phyloP scores from a whole-genome alignment of 768 basidiomycete genomes.

The Auricularia heimuer region DNA sequence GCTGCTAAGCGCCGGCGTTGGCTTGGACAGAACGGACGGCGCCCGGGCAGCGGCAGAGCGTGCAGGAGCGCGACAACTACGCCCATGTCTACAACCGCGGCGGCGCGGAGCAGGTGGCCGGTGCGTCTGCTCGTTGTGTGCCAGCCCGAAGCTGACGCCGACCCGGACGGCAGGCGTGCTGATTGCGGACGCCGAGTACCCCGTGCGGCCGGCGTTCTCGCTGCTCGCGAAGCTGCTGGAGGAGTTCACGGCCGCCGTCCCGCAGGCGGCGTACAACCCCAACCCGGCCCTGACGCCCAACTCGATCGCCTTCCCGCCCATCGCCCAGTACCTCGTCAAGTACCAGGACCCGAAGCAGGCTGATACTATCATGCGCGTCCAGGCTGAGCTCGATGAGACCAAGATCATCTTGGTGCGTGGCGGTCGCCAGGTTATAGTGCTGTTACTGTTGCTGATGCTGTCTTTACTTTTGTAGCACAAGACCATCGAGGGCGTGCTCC shows the following conservation, averaged over 20 bases:
- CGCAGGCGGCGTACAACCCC: slow-evolving; percentile 48
- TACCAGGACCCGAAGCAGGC: slow-evolving; percentile 97
- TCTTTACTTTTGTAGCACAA: slow-evolving; percentile 62
- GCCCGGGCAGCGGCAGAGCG: slow-evolving; percentile 82
- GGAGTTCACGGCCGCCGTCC: slow-evolving; percentile 77
- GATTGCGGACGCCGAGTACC: slow-evolving; percentile 93
- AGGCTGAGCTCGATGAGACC: slow-evolving; percentile 96
- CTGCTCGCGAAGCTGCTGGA: slow-evolving; percentile 88
- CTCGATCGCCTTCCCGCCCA: slow-evolving; percentile 66
- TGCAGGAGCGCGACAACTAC: slow-evolving; percentile 87
- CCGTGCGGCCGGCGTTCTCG: slow-evolving; percentile 92
- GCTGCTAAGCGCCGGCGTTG: background rate
- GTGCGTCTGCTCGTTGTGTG: slow-evolving; percentile 15
- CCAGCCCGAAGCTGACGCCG: background rate
- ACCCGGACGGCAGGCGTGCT: slow-evolving; percentile 42
- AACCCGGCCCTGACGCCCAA: slow-evolving; percentile 33
- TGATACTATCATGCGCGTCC: slow-evolving; percentile 96
- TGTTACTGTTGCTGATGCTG: too few relatives aligned
- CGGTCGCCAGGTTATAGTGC: too few relatives aligned
- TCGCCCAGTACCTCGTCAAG: slow-evolving; percentile 70
- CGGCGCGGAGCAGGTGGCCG: slow-evolving; percentile 69
- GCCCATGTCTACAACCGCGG: slow-evolving; percentile 92
- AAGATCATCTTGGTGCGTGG: slow-evolving; percentile 69
- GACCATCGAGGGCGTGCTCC: slow-evolving; percentile 94
- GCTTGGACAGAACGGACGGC: slow-evolving; percentile 57